A percentile compares a stretch with the other conserved stretches of the same genome.
Conservation (phyloP, 257 asterid species). For the Voacanga thouarsii region DNA sequence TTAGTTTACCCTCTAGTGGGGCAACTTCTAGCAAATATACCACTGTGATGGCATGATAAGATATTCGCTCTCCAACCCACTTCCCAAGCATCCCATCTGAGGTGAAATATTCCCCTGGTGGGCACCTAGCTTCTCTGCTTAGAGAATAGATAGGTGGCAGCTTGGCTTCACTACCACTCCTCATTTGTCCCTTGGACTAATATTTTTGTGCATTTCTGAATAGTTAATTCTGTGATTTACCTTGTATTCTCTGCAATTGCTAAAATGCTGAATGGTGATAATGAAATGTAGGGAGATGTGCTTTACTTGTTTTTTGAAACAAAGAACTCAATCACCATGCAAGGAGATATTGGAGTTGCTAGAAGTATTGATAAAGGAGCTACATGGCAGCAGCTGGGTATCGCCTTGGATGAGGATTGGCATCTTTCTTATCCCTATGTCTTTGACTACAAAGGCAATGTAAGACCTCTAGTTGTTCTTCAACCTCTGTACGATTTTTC, state of each 20-base stretch:
- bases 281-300: slow-evolving; percentile 58
- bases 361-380: slow-evolving; percentile 77
- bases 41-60: background rate
- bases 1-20: background rate
- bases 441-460: slow-evolving; percentile 78
- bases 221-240: background rate
- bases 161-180: background rate
- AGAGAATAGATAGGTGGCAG: background rate
- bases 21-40: background rate
- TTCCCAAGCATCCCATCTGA: background rate
- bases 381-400: slow-evolving; percentile 89
- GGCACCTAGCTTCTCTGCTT: background rate
- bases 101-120: background rate
- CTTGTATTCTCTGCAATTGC: background rate
- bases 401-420: slow-evolving; percentile 92
- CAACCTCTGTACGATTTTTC: background rate
- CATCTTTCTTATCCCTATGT: slow-evolving; percentile 95
- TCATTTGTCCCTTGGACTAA: background rate
- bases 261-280: slow-evolving; percentile 22
- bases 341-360: slow-evolving; percentile 97
- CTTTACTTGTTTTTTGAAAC: slow-evolving; percentile 80
- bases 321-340: slow-evolving; percentile 80
- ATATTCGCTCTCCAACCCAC: background rate
- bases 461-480: slow-evolving; percentile 34
- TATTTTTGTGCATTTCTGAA: background rate